phyloP scores from a whole-genome alignment of 148 eudicot species.

The Vaccinium macrocarpon region DNA sequence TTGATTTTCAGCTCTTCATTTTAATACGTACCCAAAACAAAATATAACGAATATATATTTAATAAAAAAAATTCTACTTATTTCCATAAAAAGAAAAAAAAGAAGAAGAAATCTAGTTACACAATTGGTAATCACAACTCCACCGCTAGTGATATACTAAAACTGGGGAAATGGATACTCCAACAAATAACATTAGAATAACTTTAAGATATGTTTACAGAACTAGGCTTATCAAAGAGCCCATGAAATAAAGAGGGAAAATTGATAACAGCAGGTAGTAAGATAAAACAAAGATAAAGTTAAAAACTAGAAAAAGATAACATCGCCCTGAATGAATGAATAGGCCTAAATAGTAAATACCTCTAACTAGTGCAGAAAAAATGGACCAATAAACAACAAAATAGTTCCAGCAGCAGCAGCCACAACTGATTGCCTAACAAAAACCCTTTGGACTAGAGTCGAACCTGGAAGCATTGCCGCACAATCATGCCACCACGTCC shows the following conservation, averaged over 20 bases:
- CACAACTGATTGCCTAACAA: neutral
- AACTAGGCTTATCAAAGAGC: neutral
- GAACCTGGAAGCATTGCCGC: neutral
- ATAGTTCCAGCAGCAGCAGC: neutral
- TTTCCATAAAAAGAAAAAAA: neutral
- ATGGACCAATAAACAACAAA: slow-evolving; percentile 1
- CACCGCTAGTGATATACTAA: neutral
- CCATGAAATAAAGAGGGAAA: neutral
- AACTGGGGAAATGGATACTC: neutral
- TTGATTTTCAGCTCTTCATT: too few species aligned
- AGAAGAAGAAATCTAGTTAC: neutral
- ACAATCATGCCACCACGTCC: slow-evolving; percentile 10
- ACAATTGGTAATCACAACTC: too few species aligned
- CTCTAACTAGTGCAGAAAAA: neutral
- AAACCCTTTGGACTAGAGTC: neutral
- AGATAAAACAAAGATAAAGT: neutral
- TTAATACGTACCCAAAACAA: too few species aligned
- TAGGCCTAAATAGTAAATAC: neutral
- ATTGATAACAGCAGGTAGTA: neutral
- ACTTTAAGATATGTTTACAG: neutral
- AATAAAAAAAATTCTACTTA: neutral
- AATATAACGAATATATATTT: too few species aligned
- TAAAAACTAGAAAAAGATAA: neutral
- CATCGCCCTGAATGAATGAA: neutral
- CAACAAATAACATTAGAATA: slow-evolving; percentile 1